Evolutionary conservation across 768 basidiomycete species (phyloP).

Genomic region (Kwoniella bestiolae): DNA sequence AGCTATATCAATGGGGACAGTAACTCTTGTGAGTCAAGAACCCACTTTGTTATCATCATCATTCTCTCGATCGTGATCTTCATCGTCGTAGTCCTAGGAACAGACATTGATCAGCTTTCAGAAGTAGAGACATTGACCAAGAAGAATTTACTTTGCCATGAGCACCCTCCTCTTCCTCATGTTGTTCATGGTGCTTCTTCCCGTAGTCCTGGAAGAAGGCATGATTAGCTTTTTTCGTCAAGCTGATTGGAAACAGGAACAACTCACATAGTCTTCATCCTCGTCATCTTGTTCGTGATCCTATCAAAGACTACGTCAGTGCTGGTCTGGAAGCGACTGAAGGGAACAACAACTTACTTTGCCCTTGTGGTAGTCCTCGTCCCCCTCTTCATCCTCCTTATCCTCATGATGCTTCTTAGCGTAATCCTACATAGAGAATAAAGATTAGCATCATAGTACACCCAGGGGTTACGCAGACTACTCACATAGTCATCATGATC

Average conservation of each 20-base stretch:
- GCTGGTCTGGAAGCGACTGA: background rate
- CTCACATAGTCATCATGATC: no score
- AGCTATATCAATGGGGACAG: background rate
- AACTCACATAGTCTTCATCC: slow-evolving; percentile 2
- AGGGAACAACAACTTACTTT: background rate
- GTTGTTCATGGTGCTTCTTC: background rate
- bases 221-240: background rate
- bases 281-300: slow-evolving; percentile 12
- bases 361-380: background rate
- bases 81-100: background rate
- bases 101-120: no score
- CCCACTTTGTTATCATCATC: slow-evolving; percentile 4
- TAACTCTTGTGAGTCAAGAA: background rate
- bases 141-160: background rate
- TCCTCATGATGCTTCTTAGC: no score
- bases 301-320: background rate
- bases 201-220: background rate
- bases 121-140: no score
- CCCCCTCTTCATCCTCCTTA: background rate
- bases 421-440: no score
- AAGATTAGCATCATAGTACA: no score
- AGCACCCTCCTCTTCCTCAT: background rate
- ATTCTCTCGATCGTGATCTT: slow-evolving; percentile 2
- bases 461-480: no score
- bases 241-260: background rate